Evolutionary conservation across 2,329 filamentous ascomycete genomes (phyloP), one percentile per base, ranked within the genome.

Genomic region (Colletotrichum sp.): DNA sequence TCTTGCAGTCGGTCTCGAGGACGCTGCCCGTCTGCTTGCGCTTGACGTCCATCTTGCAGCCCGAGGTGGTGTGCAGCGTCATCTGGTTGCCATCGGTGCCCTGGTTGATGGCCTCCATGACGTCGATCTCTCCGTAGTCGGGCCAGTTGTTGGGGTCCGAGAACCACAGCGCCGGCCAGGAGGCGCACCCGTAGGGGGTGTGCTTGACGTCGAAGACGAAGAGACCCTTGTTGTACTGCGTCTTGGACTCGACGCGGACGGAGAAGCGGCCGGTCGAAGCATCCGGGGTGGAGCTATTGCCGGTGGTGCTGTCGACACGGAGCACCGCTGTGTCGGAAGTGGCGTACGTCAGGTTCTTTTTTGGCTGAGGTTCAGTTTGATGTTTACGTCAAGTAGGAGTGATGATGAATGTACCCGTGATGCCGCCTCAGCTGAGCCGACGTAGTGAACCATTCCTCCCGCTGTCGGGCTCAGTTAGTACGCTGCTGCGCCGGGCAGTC

Each of bases 101-200:
- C 65, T 87, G 82, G 82, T 93, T 93, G 71, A 88, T 87, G 10
- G 90, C 86, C 81, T 93, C 92, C 82, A 93, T 87, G 28, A 93
- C 80, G 80, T 93, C 92, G 76, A 93, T 93, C 82, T 94, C 93
- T 74, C 92, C 92, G 77, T 93, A 87, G 7, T 81, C 79, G 5
- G 93, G 92, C 93, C 92, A 93, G 83, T 92, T 88, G 78, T 81
- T 83, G 1, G 87, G 84, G 81, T 94, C 93, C 0, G 88, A 87
- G 8, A 94, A 86, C 93, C 93, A 94, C 13, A 94, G 87, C 0
- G 93, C 89, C 3, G 92, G 91, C 93, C 91, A 94, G 26, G 89
- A 91, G 5, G 88, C 91, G 80, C 92, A 94, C 57, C 91, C 92
- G 79, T 87, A 90, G 0, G 92, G 92, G 0, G 90, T 90, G 83